Evolutionary conservation across 2,329 filamentous ascomycete species (phyloP).

Genomic region (Epichloe bromicola): DNA sequence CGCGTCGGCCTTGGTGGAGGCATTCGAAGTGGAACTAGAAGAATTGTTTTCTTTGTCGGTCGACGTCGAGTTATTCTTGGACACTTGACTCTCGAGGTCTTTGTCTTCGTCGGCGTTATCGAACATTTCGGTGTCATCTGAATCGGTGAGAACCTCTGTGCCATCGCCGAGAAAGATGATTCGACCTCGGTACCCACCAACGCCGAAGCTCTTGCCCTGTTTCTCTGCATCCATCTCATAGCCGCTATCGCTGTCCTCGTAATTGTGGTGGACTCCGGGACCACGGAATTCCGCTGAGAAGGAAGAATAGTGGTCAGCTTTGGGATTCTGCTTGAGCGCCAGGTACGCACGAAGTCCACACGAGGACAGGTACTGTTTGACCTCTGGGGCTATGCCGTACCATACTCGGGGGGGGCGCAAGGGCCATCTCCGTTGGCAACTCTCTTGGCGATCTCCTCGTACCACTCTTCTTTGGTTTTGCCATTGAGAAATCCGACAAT

Average conservation of each 20-base stretch:
- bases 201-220: conserved; percentile 47
- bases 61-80: conserved; percentile 35
- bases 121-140: conserved; percentile 87
- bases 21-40: conserved; percentile 5
- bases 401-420: conserved; percentile 99
- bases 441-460: conserved; percentile 84
- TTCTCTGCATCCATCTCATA: conserved; percentile 65
- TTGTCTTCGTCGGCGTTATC: conserved; percentile 76
- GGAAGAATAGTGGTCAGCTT: conserved; percentile 15
- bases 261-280: conserved; percentile 69
- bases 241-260: conserved; percentile 65
- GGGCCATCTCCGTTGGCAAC: conserved; percentile 95
- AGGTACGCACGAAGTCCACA: conserved; percentile 8
- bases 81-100: conserved; percentile 73
- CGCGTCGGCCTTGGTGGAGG: conserved; percentile 10
- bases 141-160: conserved; percentile 80
- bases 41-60: conserved; percentile 11
- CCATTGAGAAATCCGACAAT: conserved; percentile 81
- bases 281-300: conserved; percentile 68
- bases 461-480: conserved; percentile 95
- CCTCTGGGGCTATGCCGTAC: conserved; percentile 50
- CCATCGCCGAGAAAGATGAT: conserved; percentile 94
- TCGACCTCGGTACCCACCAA: conserved; percentile 63
- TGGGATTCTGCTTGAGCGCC: conserved; percentile 1
- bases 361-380: conserved; percentile 4